Evolutionary conservation across 1,284 basidiomycete species (phyloP).

Genomic region (Malassezia cuniculi): DNA sequence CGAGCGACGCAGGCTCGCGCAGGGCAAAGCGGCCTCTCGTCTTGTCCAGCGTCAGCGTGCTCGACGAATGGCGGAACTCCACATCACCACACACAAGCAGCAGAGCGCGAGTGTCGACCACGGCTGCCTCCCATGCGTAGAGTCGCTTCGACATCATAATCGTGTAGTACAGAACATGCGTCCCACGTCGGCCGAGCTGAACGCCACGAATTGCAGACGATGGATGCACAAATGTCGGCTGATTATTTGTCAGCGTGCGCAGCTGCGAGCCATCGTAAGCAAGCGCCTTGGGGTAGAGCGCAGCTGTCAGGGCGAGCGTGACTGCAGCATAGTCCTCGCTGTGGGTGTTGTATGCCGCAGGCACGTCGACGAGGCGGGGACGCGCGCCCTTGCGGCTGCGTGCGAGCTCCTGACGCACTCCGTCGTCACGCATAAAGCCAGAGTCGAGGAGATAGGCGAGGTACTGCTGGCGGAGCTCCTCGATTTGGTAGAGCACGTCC

Average conservation of each 20-base stretch:
- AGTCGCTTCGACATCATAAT: constrained; percentile 75
- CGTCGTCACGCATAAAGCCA: constrained; percentile 60
- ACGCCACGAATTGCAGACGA: constrained; percentile 47
- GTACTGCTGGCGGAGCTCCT: constrained; percentile 89
- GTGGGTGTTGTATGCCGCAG: constrained; percentile 60
- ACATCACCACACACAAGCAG: constrained; percentile 78
- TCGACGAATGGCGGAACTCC: constrained; percentile 71
- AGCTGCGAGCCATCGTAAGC: constrained; percentile 58
- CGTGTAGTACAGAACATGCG: constrained; percentile 23
- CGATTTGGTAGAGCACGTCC: constrained; percentile 85
- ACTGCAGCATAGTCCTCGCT: constrained; percentile 55
- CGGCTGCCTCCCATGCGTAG: constrained; percentile 88
- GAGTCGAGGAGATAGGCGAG: constrained; percentile 69
- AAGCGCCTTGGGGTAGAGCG: constrained; percentile 83
- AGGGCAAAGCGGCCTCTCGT: constrained; percentile 64
- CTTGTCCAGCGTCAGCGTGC: constrained; percentile 66
- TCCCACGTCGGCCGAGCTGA: constrained; percentile 13
- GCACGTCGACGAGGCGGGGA: constrained; percentile 60
- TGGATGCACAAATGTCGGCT: constrained; percentile 72
- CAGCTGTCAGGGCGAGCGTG: constrained; percentile 70
- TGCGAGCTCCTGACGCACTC: constrained; percentile 60
- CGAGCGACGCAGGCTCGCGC: constrained; percentile 54
- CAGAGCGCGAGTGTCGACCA: constrained; percentile 71
- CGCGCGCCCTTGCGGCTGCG: constrained; percentile 24
- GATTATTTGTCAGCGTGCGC: constrained; percentile 76